A percentile compares a stretch with the other conserved stretches of the same genome.
Evolutionary conservation across 768 basidiomycete genomes (phyloP).

Genomic region (Rhizopogon roseolus): DNA sequence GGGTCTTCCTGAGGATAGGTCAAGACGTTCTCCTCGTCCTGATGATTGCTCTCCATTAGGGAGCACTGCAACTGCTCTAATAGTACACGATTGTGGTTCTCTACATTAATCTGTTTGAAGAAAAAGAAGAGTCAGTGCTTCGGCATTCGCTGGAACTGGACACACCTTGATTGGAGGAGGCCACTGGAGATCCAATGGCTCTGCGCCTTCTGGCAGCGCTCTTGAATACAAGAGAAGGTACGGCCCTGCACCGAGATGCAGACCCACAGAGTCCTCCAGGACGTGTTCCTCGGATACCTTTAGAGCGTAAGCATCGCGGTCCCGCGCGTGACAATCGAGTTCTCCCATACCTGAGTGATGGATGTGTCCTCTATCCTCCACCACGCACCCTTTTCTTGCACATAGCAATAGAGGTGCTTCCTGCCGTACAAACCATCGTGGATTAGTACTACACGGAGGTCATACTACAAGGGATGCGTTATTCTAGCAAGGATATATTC

Average conservation of each 20-base stretch:
- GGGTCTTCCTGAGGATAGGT: neutral
- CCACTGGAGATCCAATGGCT: slow-evolving; percentile 13
- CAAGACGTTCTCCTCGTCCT: neutral
- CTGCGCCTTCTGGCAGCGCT: slow-evolving; percentile 18
- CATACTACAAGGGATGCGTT: slow-evolving; percentile 48
- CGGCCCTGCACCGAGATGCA: slow-evolving; percentile 75
- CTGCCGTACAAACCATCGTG: slow-evolving; percentile 77
- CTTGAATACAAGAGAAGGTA: slow-evolving; percentile 71
- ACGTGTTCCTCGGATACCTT: slow-evolving; percentile 72
- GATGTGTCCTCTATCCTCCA: slow-evolving; percentile 76
- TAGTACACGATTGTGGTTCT: neutral
- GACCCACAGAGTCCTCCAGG: slow-evolving; percentile 61
- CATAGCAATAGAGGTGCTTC: slow-evolving; percentile 75
- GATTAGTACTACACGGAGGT: slow-evolving; percentile 71
- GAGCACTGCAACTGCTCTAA: neutral
- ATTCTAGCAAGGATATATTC: neutral
- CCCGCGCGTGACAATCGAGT: neutral
- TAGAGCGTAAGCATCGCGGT: neutral
- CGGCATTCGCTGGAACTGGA: neutral
- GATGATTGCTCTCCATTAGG: neutral
- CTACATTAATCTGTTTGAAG: neutral
- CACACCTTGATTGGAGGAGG: slow-evolving; percentile 20
- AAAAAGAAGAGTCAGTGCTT: slow-evolving; percentile 23
- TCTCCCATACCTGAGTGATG: slow-evolving; percentile 51
- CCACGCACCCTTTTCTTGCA: slow-evolving; percentile 60